A percentile compares a stretch with the other conserved stretches of the same genome.
Conservation (phyloP, 2,329 filamentous ascomycete species). For the Fonsecaea multimorphosa region DNA sequence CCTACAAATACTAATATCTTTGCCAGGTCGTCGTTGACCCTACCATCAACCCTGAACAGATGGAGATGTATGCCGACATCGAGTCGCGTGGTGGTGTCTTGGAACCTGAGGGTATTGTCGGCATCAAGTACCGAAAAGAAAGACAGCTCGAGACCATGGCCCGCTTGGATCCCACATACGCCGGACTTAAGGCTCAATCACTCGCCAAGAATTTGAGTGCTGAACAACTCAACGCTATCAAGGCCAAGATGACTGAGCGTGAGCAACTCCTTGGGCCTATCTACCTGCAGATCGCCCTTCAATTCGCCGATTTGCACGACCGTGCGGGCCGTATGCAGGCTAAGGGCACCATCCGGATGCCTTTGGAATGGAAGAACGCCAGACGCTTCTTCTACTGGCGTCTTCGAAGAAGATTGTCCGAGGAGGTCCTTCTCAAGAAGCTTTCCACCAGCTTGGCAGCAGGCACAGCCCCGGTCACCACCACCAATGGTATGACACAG, state of each 20-base stretch:
- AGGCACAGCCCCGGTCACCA: constrained; percentile 41
- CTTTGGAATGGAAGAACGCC: constrained; percentile 84
- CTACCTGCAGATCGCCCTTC: constrained; percentile 92
- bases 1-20: constrained; percentile 44
- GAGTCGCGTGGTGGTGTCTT: constrained; percentile 96
- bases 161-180: constrained; percentile 84
- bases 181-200: constrained; percentile 79
- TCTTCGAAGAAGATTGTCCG: constrained; percentile 91
- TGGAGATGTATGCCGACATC: constrained; percentile 99
- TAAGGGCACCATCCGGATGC: constrained; percentile 88
- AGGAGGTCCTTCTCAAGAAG: constrained; percentile 95
- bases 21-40: constrained; percentile 87
- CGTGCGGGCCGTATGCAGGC: constrained; percentile 97
- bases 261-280: constrained; percentile 90
- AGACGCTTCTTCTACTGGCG: constrained; percentile 99
- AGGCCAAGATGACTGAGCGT: constrained; percentile 80
- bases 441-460: constrained; percentile 62
- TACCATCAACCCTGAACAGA: constrained; percentile 92
- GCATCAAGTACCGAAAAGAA: constrained; percentile 98
- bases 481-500: constrained; percentile 52
- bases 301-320: constrained; percentile 97
- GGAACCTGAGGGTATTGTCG: constrained; percentile 96
- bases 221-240: constrained; percentile 78
- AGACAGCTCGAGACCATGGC: constrained; percentile 98
- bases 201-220: constrained; percentile 69